phyloP scores from a whole-genome alignment of 352 stramenopile species.

The Pythium scleroteichum region DNA sequence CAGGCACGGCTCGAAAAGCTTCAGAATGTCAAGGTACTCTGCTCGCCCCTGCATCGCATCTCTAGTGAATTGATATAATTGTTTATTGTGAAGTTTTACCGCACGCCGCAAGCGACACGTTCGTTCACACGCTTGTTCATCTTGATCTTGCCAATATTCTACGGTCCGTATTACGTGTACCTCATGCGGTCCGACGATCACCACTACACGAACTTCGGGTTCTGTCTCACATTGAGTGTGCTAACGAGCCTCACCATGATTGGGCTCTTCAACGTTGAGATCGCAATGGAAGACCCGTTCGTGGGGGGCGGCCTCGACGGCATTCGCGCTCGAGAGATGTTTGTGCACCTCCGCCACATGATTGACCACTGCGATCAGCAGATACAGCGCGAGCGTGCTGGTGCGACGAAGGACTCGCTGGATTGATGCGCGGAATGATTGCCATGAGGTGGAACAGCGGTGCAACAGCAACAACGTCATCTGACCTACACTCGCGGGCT shows the following conservation, averaged over 20 bases:
- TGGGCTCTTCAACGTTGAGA: conserved; percentile 87
- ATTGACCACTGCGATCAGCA: conserved; percentile 47
- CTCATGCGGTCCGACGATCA: conserved; percentile 55
- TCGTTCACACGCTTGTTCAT: conserved; percentile 87
- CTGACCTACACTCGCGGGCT: no score
- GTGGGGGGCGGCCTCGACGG: conserved; percentile 63
- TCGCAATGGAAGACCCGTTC: conserved; percentile 85
- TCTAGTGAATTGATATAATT: background rate
- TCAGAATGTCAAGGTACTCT: conserved; percentile 75
- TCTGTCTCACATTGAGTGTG: conserved; percentile 71
- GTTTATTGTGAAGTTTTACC: conserved; percentile 57
- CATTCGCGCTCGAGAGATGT: conserved; percentile 60
- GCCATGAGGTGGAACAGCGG: no score
- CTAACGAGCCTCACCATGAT: conserved; percentile 85
- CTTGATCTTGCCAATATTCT: conserved; percentile 81
- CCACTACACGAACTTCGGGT: conserved; percentile 70
- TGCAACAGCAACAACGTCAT: no score
- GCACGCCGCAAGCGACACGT: conserved; percentile 82
- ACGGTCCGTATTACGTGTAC: conserved; percentile 87
- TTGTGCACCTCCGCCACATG: conserved; percentile 53
- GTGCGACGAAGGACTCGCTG: no score
- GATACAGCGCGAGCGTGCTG: conserved; percentile 15
- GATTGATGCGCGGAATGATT: no score
- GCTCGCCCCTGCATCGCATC: background rate
- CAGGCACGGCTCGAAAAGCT: conserved; percentile 80